Evolutionary conservation across 169 alveolate genomes (phyloP), one percentile per base, ranked within the genome.

Genomic region (Plasmodium gallinaceum): DNA sequence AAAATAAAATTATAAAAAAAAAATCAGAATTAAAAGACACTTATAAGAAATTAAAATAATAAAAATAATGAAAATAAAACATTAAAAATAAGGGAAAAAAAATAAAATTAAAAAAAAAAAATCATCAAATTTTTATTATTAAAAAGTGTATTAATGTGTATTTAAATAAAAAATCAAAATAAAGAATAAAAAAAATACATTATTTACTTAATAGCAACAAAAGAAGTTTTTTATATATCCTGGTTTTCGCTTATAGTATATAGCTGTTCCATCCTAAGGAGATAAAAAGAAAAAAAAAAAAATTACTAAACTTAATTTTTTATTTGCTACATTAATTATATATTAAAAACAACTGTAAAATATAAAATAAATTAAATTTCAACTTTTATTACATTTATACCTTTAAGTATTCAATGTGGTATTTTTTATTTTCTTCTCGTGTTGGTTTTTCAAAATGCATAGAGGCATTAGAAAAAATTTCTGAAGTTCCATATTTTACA

Each of bases 191-290:
- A 32, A 54, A 37, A 20, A 76, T 22, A 24, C 58, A 10, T 18
- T 46, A 14, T 9, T 39, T 58, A 7, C 43, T 48, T 76, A 76
- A 24, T 45, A 76, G 22, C 89, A 76, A 32, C 89, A 76, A 58
- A 76, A 76, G 20, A 64, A 2, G 22, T 76, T 76, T 69, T 64
- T 76, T 39, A 76, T 43, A 32, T 76, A 75, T 9, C 89, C 69
- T 12, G 65, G 24, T 42, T 26, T 69, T 61, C 85, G 42, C 43
- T n/a, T 83, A 64, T 83, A 83, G 46, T 83, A 83, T 83, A 83
- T 83, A 37, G 83, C 74, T 54, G 91, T 83, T 71, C 91, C 91
- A 60, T 83, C 91, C 85, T 76, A 66, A 16, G n/a, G 26, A 76
- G 22, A 62, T 65, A 5, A 42, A 26, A n/a, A 64, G 26, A 64